phyloP scores from a whole-genome alignment of 1,284 basidiomycete species.

The Boletus sp. region DNA sequence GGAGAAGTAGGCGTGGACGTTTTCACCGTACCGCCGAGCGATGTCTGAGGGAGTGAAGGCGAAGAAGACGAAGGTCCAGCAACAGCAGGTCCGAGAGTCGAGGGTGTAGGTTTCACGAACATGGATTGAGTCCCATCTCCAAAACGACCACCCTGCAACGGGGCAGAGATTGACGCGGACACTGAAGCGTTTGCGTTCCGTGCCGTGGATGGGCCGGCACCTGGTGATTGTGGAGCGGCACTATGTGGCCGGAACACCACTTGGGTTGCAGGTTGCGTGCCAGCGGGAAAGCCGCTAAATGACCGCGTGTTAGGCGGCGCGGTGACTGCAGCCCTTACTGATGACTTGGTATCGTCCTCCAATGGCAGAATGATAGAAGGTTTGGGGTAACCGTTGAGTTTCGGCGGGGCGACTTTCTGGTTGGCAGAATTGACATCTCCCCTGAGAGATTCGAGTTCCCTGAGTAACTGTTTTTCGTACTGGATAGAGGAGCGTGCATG shows the following conservation, averaged over 20 bases:
- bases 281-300: constrained; percentile 19
- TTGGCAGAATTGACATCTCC: constrained; percentile 69
- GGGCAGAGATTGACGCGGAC: constrained; percentile 32
- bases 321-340: constrained; percentile 30
- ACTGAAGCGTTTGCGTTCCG: constrained; percentile 17
- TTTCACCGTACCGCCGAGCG: constrained; percentile 23
- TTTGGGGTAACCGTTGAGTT: constrained; percentile 48
- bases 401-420: constrained; percentile 50
- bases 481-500: constrained; percentile 86
- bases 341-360: constrained; percentile 53
- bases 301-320: constrained; percentile 24
- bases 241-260: constrained; percentile 24
- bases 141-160: constrained; percentile 60
- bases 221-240: constrained; percentile 43
- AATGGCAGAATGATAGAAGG: constrained; percentile 59
- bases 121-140: constrained; percentile 73
- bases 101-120: constrained; percentile 51
- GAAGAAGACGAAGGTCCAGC: constrained; percentile 32
- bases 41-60: constrained; percentile 30
- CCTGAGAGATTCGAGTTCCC: constrained; percentile 82
- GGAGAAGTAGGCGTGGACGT: constrained; percentile 7
- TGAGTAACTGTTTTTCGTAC: constrained; percentile 83
- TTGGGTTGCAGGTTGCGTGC: constrained; percentile 20
- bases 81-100: constrained; percentile 33
- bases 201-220: constrained; percentile 39